These are phyloP conservation scores for Citrus trifoliata DNA, from an alignment of 345 rosid species.

Conservation along the genomic window DNA sequence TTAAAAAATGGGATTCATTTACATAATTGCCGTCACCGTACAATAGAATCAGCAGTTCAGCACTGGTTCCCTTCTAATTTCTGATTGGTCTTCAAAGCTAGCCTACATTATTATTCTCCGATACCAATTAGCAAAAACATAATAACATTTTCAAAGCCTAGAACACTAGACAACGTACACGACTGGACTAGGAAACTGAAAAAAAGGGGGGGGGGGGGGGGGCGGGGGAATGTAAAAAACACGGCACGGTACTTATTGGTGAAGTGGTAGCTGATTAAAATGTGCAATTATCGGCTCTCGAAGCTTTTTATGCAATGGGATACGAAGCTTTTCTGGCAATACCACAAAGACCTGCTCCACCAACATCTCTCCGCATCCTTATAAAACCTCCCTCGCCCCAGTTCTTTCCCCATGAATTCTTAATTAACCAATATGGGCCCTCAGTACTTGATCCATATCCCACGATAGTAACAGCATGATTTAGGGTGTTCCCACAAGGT, in stretches of 20 bases:
- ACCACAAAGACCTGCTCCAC: constrained; percentile 40
- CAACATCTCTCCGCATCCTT: constrained; percentile 40
- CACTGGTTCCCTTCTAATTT: no score
- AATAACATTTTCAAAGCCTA: background rate
- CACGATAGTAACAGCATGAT: constrained; percentile 45
- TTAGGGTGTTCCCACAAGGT: constrained; percentile 25
- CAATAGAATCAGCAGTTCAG: background rate
- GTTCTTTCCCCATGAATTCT: constrained; percentile 51
- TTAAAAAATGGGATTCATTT: background rate
- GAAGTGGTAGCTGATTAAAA: background rate
- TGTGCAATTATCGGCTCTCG: no score
- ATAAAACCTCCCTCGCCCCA: constrained; percentile 58
- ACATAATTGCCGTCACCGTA: no score
- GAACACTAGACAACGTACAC: no score
- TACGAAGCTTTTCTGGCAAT: constrained; percentile 38
- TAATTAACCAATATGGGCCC: constrained; percentile 44
- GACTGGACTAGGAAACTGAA: background rate
- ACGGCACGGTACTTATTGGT: background rate
- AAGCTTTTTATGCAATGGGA: constrained; percentile 29
- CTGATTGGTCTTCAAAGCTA: background rate
- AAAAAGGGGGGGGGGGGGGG: no score
- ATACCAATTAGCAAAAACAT: background rate
- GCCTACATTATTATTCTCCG: background rate
- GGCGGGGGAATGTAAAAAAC: no score
- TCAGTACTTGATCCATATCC: constrained; percentile 41